Evolutionary conservation across 805 yeast species (phyloP), one percentile per base, ranked within the genome.

Genomic region (Wickerhamomyces hampshirensis): DNA sequence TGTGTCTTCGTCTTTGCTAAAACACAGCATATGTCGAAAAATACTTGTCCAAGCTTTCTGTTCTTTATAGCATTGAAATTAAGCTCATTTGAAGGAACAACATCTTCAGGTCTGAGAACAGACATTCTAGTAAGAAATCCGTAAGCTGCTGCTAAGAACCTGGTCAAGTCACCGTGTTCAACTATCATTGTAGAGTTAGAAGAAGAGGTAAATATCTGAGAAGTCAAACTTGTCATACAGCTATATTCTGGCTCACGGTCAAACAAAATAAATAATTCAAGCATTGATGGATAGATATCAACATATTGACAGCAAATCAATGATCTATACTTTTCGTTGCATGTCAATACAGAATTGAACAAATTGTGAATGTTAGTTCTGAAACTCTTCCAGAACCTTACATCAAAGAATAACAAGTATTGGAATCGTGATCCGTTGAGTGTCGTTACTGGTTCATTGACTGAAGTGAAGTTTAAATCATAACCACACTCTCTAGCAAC

Each of bases 211-310:
- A 85, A 85, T 5, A 87, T 60, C 58, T 87, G 96, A 0, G 93
- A 76, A 0, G 94, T 80, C 5, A 87, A 54, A 15, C 76, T 69
- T 12, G 80, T 69, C 69, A 86, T 71, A n/a, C 81, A 67, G 23
- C 84, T 83, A 45, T 70, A 63, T 46, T 87, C 95, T 0, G 94
- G 91, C 44, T 86, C 95, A 34, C 88, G 66, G 47, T 87, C 96
- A 32, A 72, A 61, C 0, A 71, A 61, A 31, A 84, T 66, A 47
- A 80, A 84, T 64, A 82, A 66, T 43, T 85, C 85, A 1, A 84
- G 77, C 12, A 85, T 60, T 7, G 74, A 69, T 0, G 94, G 89
- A 55, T 91, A 91, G 0, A 87, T 65, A 47, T 87, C 94, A 29
- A 87, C 83, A 51, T 87, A 88, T 48, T 87, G 91, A 27, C 74